Evolutionary conservation across 768 basidiomycete genomes (phyloP), one percentile per base, ranked within the genome.

Genomic region (Suillus fuscotomentosus): DNA sequence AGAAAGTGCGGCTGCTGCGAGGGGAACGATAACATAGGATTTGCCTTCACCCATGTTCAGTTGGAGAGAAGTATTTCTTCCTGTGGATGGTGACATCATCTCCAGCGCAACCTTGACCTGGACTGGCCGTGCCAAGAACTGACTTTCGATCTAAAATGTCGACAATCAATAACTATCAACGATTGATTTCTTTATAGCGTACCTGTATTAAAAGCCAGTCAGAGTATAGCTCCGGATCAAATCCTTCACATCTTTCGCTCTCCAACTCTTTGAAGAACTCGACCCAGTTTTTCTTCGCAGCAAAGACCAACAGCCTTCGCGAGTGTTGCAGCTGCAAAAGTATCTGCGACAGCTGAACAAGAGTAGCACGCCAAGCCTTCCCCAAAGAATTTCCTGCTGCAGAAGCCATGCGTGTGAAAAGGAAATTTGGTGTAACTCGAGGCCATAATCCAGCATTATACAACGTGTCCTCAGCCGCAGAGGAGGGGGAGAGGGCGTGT

Each of bases 11-110:
- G 74, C 65, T 7, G 68, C 60, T 31, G 66, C 67, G 27, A 75
- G 67, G 3, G 73, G 73, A 8, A 76, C 64, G 24, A 76, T 76
- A 3, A 67, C 75, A 0, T 75, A 76, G 15, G 75, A 75, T 50
- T 75, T 76, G 11, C 76, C 76, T 61, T 76, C 76, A 7, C 75
- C 76, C 75, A 76, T 76, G 56, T 76, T 72, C 8, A 76, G 62
- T 45, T 76, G 75, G 38, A 73, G 61, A 27, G 68, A 64, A 2
- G 72, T 72, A 39, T 68, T 75, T 24, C 60, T 20, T 20, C 64
- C 24, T 0, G 66, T 66, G 7, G 8, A 20, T 0, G 75, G 75
- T 14, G 62, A 60, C 15, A 76, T 72, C 76, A 76, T 76, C 47
- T 75, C 64, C 14, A 55, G 47, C 4, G 76, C 70, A 48, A 77